phyloP scores from a whole-genome alignment of 352 stramenopile genomes.

The Pythium plurisporium region DNA sequence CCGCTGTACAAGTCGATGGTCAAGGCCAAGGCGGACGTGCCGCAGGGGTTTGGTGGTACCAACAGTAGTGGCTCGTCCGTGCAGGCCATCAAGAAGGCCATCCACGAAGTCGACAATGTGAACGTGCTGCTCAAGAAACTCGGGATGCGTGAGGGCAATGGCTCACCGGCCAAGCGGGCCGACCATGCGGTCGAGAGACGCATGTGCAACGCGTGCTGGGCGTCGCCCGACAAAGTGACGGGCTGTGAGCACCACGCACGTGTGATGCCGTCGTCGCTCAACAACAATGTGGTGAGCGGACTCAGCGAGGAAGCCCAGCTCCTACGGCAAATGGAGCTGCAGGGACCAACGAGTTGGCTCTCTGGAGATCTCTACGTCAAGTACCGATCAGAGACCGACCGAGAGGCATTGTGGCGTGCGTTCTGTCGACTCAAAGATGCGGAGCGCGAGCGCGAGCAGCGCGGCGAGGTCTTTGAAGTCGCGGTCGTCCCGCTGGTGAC shows the following conservation, averaged over 20 bases:
- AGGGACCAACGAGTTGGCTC: conserved; percentile 78
- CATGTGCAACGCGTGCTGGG: conserved; percentile 83
- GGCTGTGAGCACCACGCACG: conserved; percentile 59
- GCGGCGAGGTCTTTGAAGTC: conserved; percentile 13
- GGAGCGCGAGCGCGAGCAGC: conserved; percentile 29
- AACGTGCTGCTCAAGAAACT: conserved; percentile 65
- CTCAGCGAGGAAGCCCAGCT: conserved; percentile 53
- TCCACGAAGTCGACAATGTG: conserved; percentile 73
- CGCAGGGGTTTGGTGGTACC: conserved; percentile 19
- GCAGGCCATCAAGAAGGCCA: conserved; percentile 48
- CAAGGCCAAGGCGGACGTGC: conserved; percentile 36
- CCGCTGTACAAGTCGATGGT: conserved; percentile 70
- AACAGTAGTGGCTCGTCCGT: conserved; percentile 2
- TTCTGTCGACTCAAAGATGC: conserved; percentile 40
- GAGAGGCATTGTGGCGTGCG: conserved; percentile 54
- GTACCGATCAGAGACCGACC: conserved; percentile 68
- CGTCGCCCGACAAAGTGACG: conserved; percentile 47
- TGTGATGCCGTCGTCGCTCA: conserved; percentile 23
- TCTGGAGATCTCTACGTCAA: conserved; percentile 77
- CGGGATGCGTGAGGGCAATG: conserved; percentile 37
- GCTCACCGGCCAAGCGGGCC: conserved; percentile 32
- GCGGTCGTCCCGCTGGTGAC: conserved; percentile 51
- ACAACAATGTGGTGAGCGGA: conserved; percentile 35
- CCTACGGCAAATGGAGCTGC: conserved; percentile 45
- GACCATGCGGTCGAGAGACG: conserved; percentile 71